phyloP scores from a whole-genome alignment of 345 rosid genomes.

The Chamaenerion angustifolium region DNA sequence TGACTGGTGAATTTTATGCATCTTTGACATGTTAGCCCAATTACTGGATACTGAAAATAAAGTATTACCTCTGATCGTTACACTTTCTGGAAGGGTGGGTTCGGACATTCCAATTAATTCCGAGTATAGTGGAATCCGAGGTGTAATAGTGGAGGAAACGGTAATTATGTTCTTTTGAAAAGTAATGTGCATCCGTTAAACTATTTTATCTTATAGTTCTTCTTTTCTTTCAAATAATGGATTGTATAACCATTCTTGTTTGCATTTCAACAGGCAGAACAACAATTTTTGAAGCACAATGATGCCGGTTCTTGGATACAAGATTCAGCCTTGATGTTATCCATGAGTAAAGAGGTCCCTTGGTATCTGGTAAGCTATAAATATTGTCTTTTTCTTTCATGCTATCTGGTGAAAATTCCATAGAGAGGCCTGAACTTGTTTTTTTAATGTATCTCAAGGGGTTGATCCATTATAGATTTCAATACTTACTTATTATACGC shows the following conservation, averaged over 20 bases:
- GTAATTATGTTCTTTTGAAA: conserved; percentile 17
- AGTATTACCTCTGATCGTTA: conserved; percentile 55
- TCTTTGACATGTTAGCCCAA: conserved; percentile 41
- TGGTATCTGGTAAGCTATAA: conserved; percentile 69
- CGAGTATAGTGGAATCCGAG: conserved; percentile 64
- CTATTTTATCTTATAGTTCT: not conserved
- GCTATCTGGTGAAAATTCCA: conserved; percentile 1
- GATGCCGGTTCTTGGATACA: conserved; percentile 98
- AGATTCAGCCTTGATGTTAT: conserved; percentile 83
- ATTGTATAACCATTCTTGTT: not conserved
- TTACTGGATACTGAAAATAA: conserved; percentile 64
- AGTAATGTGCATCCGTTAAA: not conserved
- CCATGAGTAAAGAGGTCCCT: conserved; percentile 96
- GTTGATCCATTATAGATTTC: not conserved
- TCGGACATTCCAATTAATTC: conserved; percentile 75
- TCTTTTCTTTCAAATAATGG: not conserved
- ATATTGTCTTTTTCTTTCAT: conserved; percentile 1
- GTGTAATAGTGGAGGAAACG: conserved; percentile 71
- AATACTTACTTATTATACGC: not conserved
- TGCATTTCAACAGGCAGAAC: conserved; percentile 58
- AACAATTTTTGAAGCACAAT: conserved; percentile 82
- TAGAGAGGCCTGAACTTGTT: not conserved
- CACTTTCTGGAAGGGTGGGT: conserved; percentile 72
- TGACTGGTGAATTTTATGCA: not conserved
- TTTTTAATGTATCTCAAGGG: not conserved